A percentile compares a stretch with the other conserved stretches of the same genome.
These are phyloP conservation scores for Dactylellina drechsleri DNA, from an alignment of 2,329 filamentous ascomycete genomes.

Conservation along the genomic window DNA sequence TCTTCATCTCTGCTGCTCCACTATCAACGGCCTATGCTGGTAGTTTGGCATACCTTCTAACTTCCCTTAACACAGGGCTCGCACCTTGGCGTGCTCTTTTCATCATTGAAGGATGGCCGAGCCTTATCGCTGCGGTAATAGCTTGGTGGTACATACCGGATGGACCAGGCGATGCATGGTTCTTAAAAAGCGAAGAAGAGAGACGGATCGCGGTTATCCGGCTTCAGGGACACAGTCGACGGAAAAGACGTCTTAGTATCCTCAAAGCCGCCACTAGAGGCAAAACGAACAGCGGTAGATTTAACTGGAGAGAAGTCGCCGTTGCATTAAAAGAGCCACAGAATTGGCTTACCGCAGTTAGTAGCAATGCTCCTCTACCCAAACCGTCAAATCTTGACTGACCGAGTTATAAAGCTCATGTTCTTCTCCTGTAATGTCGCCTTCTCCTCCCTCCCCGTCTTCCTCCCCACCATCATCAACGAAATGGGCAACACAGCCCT, in stretches of 20 bases:
- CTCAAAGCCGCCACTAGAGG: slow-evolving; percentile 37
- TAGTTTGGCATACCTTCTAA: slow-evolving; percentile 73
- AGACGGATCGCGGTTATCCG: slow-evolving; percentile 68
- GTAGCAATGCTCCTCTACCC: background rate
- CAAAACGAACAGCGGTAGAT: slow-evolving; percentile 53
- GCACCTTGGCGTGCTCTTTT: slow-evolving; percentile 74
- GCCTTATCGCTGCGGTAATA: slow-evolving; percentile 67
- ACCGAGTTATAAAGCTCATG: slow-evolving; percentile 62
- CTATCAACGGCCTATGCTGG: slow-evolving; percentile 84
- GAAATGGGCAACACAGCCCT: slow-evolving; percentile 76
- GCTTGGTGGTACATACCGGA: slow-evolving; percentile 68
- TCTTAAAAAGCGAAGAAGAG: slow-evolving; percentile 68
- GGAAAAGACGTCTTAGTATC: slow-evolving; percentile 53
- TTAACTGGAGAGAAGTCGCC: slow-evolving; percentile 66
- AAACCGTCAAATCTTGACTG: background rate
- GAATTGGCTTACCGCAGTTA: slow-evolving; percentile 59
- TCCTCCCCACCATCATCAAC: slow-evolving; percentile 71
- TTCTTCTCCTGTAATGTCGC: slow-evolving; percentile 73
- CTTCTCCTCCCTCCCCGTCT: slow-evolving; percentile 73
- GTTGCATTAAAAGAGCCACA: slow-evolving; percentile 65
- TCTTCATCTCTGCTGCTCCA: slow-evolving; percentile 82
- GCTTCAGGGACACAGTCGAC: slow-evolving; percentile 62
- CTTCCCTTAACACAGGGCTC: slow-evolving; percentile 68
- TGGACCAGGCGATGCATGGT: slow-evolving; percentile 66
- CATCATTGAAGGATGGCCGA: slow-evolving; percentile 73